Evolutionary conservation across 1,139 yeast genomes (phyloP), one percentile per base, ranked within the genome.

Genomic region (Magnusiomyces tetraspermus): DNA sequence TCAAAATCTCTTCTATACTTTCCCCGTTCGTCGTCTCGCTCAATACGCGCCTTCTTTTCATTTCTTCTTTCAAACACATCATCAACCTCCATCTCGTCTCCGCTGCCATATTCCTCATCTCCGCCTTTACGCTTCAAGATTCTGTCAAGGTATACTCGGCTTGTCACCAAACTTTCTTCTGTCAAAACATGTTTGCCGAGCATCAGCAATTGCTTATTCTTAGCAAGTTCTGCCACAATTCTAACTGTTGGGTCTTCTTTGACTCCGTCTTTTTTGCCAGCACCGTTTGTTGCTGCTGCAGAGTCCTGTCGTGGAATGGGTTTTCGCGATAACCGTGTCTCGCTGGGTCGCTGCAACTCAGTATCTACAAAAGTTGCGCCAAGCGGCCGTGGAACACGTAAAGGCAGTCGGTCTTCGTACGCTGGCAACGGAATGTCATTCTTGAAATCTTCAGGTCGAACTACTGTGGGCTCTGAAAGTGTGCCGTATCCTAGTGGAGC

Each of bases 301-400:
- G 38, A 23, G 23, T 55, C 53, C n/a, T 57, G 55, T 38, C 65
- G 53, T 6, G 52, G 38, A 10, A 58, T 52, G 19, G 57, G 58
- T 17, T 44, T 24, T 10, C 66, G 55, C 1, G 57, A 51, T 36
- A 60, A 55, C 15, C 60, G 56, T 31, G 57, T 47, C 44, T 56
- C 54, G 49, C 57, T 55, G 10, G 65, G 65, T 44, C 62, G 54
- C 46, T 59, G 57, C 17, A 56, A 50, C 53, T 64, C 68, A 1
- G 68, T 65, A 48, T 65, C 68, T 8, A 58, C 60, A 54, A 65
- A 64, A 2, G 67, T 63, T 10, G 65, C 57, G 1, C 65, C 66
- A 17, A 65, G 56, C 2, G 66, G 65, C 38, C 50, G 52, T 26
- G 51, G 36, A 6, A 63, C 53, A 31, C 56, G 54, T 22, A 59